Base-by-base conservation (phyloP, 73 alveolate species). In the Loxodes magnus region DNA sequence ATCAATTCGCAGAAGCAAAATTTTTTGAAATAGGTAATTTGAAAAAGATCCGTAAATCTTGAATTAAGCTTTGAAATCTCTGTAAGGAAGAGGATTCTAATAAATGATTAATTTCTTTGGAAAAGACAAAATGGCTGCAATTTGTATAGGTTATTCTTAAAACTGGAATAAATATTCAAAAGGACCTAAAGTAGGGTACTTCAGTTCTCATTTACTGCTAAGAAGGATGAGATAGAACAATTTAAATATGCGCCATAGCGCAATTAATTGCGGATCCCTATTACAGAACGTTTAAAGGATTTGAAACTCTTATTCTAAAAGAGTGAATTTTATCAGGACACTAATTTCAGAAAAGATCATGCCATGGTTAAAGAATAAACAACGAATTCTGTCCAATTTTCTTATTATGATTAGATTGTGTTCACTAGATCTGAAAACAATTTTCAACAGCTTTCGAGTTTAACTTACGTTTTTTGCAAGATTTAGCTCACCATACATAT, bases 191-290 rank as follows among this genome's bases (percentile, higher is more conserved):
- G 42, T 41, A 69, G 16, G 76, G 63, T 21, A 53, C 58, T 16
- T 59, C 71, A 64, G 92, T 82, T 3, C 63, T 92, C 12, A 90
- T 92, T 43, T 97, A 92, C 66, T 92, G 99, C 54, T 62, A 91
- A 44, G 99, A 92, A 79, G 99, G 99, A 3, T 92, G 99, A 97
- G 99, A 92, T 86, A 76, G 99, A 62, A 92, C 99, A 3, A 87
- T 97, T 5, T 77, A 92, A 66, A 69, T 92, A 7, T 83, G 88
- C 14, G 46, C 93, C 43, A 58, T 89, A 10, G 65, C 93, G 9
- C 77, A 90, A 57, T 41, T 89, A 20, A 59, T 86, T 52, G 34
- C 89, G 31, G 99, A 92, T 64, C 96, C 97, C 3, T 82, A 76
- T 60, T 89, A 57, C 60, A 63, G 99, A 57, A 89, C 97, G 2